Base-by-base conservation (phyloP, 2,329 filamentous ascomycete species). In the Scedosporium boydii region DNA sequence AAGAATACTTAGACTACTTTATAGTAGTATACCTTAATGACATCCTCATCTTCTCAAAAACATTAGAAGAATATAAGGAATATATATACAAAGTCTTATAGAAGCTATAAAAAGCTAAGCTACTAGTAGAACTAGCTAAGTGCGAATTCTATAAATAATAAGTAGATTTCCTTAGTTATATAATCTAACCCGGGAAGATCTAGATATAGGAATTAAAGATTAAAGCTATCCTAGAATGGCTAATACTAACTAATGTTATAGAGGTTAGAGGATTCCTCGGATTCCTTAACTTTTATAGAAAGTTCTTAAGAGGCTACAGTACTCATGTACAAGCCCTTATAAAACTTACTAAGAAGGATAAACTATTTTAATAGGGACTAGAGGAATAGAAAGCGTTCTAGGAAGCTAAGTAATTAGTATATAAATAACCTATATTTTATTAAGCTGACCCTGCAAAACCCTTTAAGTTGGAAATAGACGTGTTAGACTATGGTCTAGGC, bases 11-110 rank as follows among this genome's bases (percentile, higher is more conserved):
- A n/a, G n/a, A n/a, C 48, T 51, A 44, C 26, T 64, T 64, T 46
- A 64, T 64, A 63, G 64, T 64, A 57, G 59, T 62, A 56, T 64
- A 65, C 27, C 27, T 65, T 53, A 58, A 65, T 63, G 64, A 63
- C 65, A 65, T 66, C 18, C 34, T 64, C 46, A 63, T 65, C 42
- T 65, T 59, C 48, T 63, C 55, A 60, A 59, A 64, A 16, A 59
- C 16, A 5, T 27, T 42, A 62, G 60, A 62, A n/a, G n/a, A n/a
- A n/a, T n/a, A n/a, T n/a, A n/a, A n/a, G n/a, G n/a, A n/a, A n/a
- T n/a, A n/a, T n/a, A 27, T 44, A 29, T 58, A 27, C 48, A 55
- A n/a, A 16, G 38, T 61, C 1, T 42, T 23, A 53, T 18, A 42
- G 48, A 57, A 48, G 29, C n/a, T 60, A 42, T 23, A 21, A 23